These are phyloP conservation scores for Lepidium didymum DNA, from an alignment of 345 rosid species.

Conservation along the genomic window DNA sequence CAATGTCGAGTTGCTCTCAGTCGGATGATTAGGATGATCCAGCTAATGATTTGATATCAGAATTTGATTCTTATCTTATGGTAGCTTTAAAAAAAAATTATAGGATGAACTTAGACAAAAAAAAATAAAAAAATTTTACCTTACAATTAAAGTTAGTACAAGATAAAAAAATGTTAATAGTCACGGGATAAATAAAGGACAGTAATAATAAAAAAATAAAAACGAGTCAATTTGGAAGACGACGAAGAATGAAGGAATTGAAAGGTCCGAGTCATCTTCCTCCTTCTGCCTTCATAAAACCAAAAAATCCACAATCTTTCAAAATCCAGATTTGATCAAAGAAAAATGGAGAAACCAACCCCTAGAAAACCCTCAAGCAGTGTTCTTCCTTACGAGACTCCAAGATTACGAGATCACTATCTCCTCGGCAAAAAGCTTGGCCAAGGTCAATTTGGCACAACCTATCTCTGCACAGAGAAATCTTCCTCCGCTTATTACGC, in stretches of 20 bases:
- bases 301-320: constrained; percentile 3
- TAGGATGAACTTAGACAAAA: too few relatives aligned
- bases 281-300: background rate
- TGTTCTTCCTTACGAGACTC: constrained; percentile 87
- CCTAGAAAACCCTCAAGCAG: constrained; percentile 31
- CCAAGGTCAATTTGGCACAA: constrained; percentile 93
- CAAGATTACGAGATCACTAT: constrained; percentile 70
- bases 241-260: background rate
- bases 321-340: background rate
- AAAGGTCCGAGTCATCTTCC: constrained; percentile 5
- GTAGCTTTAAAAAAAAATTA: too few relatives aligned
- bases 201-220: too few relatives aligned
- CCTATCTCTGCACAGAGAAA: constrained; percentile 72
- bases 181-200: too few relatives aligned
- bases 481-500: constrained; percentile 44
- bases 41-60: too few relatives aligned
- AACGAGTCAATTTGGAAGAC: background rate
- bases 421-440: constrained; percentile 80
- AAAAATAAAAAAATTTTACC: too few relatives aligned
- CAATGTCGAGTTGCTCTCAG: too few relatives aligned
- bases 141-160: too few relatives aligned
- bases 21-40: too few relatives aligned
- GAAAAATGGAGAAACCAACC: constrained; percentile 20
- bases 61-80: too few relatives aligned
- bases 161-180: too few relatives aligned